phyloP scores from a whole-genome alignment of 1,284 basidiomycete genomes.

The Cryptococcus sp. region DNA sequence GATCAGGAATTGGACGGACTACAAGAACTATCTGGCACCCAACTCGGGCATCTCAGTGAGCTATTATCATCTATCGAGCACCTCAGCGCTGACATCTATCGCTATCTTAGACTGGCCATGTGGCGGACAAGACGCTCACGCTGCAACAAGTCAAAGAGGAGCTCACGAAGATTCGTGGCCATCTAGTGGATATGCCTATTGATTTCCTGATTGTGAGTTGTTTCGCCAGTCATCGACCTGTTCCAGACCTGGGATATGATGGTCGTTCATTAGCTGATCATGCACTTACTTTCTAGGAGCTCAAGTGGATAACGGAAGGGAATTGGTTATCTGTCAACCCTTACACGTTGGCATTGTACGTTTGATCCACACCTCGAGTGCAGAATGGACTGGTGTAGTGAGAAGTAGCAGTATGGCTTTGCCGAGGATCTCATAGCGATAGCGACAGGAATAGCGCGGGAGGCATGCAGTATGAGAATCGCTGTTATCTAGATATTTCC shows the following conservation, averaged over 20 bases:
- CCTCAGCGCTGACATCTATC: constrained; percentile 26
- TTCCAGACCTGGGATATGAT: not conserved
- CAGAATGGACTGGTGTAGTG: not conserved
- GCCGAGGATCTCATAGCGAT: too few species aligned
- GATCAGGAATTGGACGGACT: constrained; percentile 73
- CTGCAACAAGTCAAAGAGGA: constrained; percentile 71
- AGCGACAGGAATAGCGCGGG: too few species aligned
- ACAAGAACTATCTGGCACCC: constrained; percentile 62
- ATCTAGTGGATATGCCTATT: constrained; percentile 57
- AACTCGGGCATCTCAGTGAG: constrained; percentile 33
- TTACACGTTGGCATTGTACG: constrained; percentile 44
- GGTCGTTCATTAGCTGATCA: constrained; percentile 3
- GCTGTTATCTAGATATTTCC: too few species aligned
- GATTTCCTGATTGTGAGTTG: constrained; percentile 46
- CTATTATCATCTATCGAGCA: not conserved
- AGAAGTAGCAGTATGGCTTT: too few species aligned
- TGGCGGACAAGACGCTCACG: constrained; percentile 64
- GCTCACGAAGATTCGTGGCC: constrained; percentile 63
- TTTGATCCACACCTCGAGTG: constrained; percentile 5
- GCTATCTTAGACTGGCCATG: constrained; percentile 77
- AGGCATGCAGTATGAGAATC: too few species aligned
- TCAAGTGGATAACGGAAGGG: constrained; percentile 21
- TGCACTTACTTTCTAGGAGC: constrained; percentile 2
- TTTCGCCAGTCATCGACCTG: not conserved
- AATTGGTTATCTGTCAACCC: constrained; percentile 47